These are phyloP conservation scores for Pyracantha coccinea DNA, from an alignment of 331 rosid genomes.

Conservation along the genomic window DNA sequence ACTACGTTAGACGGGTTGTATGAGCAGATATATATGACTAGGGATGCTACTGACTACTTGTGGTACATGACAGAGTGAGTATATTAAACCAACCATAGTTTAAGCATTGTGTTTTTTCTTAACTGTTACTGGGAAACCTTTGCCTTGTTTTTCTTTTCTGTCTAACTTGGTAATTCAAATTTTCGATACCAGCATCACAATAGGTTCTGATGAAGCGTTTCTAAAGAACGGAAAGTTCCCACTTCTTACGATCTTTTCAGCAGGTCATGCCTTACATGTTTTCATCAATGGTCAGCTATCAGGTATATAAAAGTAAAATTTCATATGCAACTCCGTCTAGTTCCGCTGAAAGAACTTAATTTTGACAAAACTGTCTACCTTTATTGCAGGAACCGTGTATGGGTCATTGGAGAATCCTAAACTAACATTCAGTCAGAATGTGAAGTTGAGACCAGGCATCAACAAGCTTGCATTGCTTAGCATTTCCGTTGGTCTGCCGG, in stretches of 20 bases:
- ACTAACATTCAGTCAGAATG: conserved; percentile 44
- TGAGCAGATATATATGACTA: conserved; percentile 70
- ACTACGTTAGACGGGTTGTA: conserved; percentile 39
- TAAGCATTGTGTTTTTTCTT: neutral
- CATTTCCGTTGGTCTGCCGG: conserved; percentile 80
- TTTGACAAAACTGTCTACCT: conserved; percentile 11
- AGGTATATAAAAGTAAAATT: conserved; percentile 34
- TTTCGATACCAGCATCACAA: conserved; percentile 45
- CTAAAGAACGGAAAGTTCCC: conserved; percentile 61
- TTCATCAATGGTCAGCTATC: conserved; percentile 75
- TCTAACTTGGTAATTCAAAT: conserved; percentile 1
- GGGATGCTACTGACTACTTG: conserved; percentile 77
- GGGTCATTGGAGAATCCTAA: conserved; percentile 55
- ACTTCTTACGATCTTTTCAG: conserved; percentile 64
- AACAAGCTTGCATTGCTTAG: conserved; percentile 91
- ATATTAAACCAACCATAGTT: conserved; percentile 3
- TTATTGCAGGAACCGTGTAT: conserved; percentile 57
- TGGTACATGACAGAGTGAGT: conserved; percentile 99
- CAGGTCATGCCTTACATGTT: conserved; percentile 87
- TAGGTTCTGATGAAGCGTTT: conserved; percentile 62
- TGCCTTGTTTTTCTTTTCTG: neutral
- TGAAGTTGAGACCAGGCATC: conserved; percentile 57
- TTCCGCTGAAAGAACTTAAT: conserved; percentile 1
- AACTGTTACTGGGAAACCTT: neutral
- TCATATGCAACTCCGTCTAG: neutral